Evolutionary conservation across 2,329 filamentous ascomycete species (phyloP).

Genomic region (Dichotomopilus funicola): DNA sequence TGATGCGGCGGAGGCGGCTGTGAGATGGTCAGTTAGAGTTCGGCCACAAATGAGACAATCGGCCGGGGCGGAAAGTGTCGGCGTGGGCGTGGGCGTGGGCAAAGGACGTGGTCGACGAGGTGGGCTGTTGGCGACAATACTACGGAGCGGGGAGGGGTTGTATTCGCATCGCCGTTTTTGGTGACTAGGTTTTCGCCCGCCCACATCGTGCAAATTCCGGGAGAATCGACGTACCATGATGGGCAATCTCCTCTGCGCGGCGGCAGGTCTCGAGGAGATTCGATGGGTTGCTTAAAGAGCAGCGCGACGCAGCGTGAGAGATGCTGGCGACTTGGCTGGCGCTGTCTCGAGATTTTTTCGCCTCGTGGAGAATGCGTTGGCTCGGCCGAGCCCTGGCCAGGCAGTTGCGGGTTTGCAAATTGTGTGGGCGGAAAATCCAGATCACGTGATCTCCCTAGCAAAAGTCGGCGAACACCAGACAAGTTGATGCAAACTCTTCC

Average conservation of each 20-base stretch:
- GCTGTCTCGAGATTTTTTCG: conserved; percentile 25
- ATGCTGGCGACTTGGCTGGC: conserved; percentile 25
- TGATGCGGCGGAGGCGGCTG: conserved; percentile 91
- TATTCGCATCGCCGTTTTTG: conserved; percentile 2
- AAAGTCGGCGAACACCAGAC: not conserved
- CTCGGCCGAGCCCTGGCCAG: conserved; percentile 20
- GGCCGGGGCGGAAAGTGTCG: conserved; percentile 2
- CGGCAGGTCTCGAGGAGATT: conserved; percentile 34
- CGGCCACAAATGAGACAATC: not conserved
- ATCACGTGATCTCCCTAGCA: conserved; percentile 20
- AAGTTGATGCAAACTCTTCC: not conserved
- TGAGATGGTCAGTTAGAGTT: conserved; percentile 13
- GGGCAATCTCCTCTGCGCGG: conserved; percentile 44
- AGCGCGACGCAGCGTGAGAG: conserved; percentile 23
- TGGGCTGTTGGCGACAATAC: not conserved
- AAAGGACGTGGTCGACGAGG: not conserved
- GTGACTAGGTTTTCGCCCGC: not conserved
- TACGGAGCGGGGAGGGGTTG: conserved; percentile 8
- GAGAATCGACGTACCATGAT: conserved; percentile 37
- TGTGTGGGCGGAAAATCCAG: conserved; percentile 23
- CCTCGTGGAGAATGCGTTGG: conserved; percentile 23
- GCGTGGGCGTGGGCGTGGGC: not conserved
- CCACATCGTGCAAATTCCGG: not conserved
- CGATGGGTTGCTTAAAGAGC: conserved; percentile 20
- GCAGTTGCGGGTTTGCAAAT: conserved; percentile 20